Evolutionary conservation across 345 rosid genomes (phyloP).

Genomic region (Capsella bursapastoris): DNA sequence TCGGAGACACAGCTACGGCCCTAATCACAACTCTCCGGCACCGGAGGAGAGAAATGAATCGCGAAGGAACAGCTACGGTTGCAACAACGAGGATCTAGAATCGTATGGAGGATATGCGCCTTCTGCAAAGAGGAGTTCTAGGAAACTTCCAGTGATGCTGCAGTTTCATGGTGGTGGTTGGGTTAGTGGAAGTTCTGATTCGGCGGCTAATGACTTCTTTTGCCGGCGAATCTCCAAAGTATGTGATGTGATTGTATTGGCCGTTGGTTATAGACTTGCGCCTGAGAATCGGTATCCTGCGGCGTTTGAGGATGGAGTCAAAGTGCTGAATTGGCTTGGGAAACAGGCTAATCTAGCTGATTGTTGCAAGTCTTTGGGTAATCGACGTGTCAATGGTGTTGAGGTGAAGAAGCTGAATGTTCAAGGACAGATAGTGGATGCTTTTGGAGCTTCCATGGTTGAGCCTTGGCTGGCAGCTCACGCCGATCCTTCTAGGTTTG

Average conservation of each 20-base stretch:
- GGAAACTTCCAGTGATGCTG: slow-evolving; percentile 79
- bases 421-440: slow-evolving; percentile 58
- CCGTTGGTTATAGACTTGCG: slow-evolving; percentile 88
- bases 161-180: slow-evolving; percentile 98
- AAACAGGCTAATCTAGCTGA: slow-evolving; percentile 78
- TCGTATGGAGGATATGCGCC: slow-evolving; percentile 73
- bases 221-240: slow-evolving; percentile 74
- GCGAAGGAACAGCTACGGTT: slow-evolving; percentile 37
- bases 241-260: slow-evolving; percentile 79
- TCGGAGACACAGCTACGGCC: slow-evolving; percentile 35
- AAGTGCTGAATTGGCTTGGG: slow-evolving; percentile 77
- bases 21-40: slow-evolving; percentile 23
- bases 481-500: slow-evolving; percentile 71
- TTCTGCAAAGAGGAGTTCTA: slow-evolving; percentile 34
- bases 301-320: slow-evolving; percentile 83
- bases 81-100: slow-evolving; percentile 34
- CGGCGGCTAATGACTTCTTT: slow-evolving; percentile 67
- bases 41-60: slow-evolving; percentile 30
- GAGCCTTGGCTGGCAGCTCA: slow-evolving; percentile 92
- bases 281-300: slow-evolving; percentile 83
- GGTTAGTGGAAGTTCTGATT: slow-evolving; percentile 75
- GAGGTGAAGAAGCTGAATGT: slow-evolving; percentile 42
- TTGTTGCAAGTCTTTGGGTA: slow-evolving; percentile 52
- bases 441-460: slow-evolving; percentile 76
- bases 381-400: slow-evolving; percentile 43